Percentiles rank a stretch among this genome's conserved stretches.
Evolutionary conservation across 2,329 filamentous ascomycete species (phyloP).

Genomic region (Stemphylium lycopersici): DNA sequence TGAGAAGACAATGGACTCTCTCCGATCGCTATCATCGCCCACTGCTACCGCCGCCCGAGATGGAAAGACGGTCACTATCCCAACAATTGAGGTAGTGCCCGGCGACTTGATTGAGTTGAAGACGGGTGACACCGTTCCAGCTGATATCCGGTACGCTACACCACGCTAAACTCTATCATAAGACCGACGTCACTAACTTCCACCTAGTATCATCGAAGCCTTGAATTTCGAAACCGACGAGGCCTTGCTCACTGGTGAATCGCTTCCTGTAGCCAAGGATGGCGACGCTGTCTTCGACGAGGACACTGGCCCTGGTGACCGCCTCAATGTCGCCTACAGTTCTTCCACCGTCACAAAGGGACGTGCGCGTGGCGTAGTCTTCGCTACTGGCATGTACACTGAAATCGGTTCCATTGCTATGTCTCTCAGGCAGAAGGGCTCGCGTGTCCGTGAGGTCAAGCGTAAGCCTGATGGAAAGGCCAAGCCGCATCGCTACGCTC

Average conservation of each 20-base stretch:
- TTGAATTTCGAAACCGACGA: constrained; percentile 81
- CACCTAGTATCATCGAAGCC: constrained; percentile 57
- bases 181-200: not conserved
- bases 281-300: constrained; percentile 60
- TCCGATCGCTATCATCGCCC: constrained; percentile 54
- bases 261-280: constrained; percentile 69
- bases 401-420: constrained; percentile 75
- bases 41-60: constrained; percentile 58
- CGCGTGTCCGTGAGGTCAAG: constrained; percentile 42
- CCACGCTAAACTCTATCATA: not conserved
- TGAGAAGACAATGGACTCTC: constrained; percentile 58
- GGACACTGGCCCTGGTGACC: constrained; percentile 69
- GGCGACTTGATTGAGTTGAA: constrained; percentile 70
- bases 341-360: constrained; percentile 74
- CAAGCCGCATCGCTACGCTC: constrained; percentile 51
- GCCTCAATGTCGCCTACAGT: constrained; percentile 68
- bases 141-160: constrained; percentile 58
- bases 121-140: constrained; percentile 72
- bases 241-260: constrained; percentile 73
- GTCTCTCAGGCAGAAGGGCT: constrained; percentile 7
- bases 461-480: constrained; percentile 45
- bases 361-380: constrained; percentile 70
- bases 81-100: constrained; percentile 65
- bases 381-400: constrained; percentile 72
- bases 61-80: constrained; percentile 59